Evolutionary conservation across 495 filamentous ascomycete species (phyloP).

Genomic region (Parathielavia appendiculata): DNA sequence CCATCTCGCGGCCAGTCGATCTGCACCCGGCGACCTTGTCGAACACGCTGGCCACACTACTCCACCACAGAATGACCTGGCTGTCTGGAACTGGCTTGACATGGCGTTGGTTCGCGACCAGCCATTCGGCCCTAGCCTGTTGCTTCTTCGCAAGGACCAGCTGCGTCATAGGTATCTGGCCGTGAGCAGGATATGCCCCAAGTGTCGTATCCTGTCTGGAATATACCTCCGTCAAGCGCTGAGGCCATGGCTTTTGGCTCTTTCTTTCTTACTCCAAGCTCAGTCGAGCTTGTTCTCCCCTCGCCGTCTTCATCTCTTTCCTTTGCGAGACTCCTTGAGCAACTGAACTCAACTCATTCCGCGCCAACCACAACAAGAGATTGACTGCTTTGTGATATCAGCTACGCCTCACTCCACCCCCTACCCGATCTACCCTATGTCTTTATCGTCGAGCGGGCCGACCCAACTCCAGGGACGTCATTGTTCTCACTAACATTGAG

Average conservation of each 20-base stretch:
- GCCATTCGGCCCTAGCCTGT: slow-evolving; percentile 5
- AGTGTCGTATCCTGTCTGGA: not conserved
- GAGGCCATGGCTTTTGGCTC: not conserved
- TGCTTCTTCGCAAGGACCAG: slow-evolving; percentile 13
- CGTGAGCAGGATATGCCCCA: not conserved
- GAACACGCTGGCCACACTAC: slow-evolving; percentile 1
- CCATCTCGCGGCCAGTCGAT: slow-evolving; percentile 14
- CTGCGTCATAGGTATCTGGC: slow-evolving; percentile 13
- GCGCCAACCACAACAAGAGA: slow-evolving; percentile 4
- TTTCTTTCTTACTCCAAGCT: slow-evolving; percentile 1
- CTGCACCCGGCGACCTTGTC: not conserved
- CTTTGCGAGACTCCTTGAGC: slow-evolving; percentile 1
- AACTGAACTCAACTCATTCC: slow-evolving; percentile 6
- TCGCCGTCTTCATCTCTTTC: not conserved
- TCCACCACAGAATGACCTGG: slow-evolving; percentile 12
- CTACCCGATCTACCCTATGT: not conserved
- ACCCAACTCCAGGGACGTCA: slow-evolving; percentile 4
- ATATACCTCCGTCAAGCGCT: slow-evolving; percentile 16
- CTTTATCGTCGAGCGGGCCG: slow-evolving; percentile 1
- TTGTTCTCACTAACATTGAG: not conserved
- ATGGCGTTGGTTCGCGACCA: slow-evolving; percentile 13
- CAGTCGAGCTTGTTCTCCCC: not conserved
- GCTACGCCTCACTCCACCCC: not conserved
- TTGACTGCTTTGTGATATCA: slow-evolving; percentile 9
- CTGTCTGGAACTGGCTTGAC: not conserved